Percentiles rank a stretch among this genome's conserved stretches.
Evolutionary conservation across 2,329 filamentous ascomycete species (phyloP).

Genomic region (Neofusicoccum sp.): DNA sequence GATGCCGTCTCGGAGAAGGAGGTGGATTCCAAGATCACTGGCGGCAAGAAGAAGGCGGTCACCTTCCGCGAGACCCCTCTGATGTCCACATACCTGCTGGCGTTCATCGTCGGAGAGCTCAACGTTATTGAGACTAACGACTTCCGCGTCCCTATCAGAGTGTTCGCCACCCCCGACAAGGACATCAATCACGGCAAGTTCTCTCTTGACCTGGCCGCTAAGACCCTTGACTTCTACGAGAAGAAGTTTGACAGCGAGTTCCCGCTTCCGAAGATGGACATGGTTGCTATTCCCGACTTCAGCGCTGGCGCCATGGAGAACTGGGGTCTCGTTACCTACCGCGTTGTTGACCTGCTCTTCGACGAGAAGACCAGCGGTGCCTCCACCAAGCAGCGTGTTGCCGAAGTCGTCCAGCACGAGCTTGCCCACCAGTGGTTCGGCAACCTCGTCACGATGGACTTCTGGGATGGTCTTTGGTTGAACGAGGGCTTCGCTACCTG

Average conservation of each 20-base stretch:
- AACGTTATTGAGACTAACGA: constrained; percentile 90
- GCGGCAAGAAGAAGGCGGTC: constrained; percentile 76
- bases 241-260: constrained; percentile 88
- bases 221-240: constrained; percentile 91
- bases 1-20: constrained; percentile 83
- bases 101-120: constrained; percentile 91
- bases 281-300: constrained; percentile 95
- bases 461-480: constrained; percentile 97
- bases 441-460: constrained; percentile 97
- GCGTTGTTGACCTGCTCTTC: constrained; percentile 85
- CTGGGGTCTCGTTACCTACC: constrained; percentile 95
- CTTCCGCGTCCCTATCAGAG: constrained; percentile 88
- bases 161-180: constrained; percentile 90
- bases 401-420: constrained; percentile 95
- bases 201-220: constrained; percentile 85
- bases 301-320: constrained; percentile 98
- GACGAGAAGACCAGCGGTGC: constrained; percentile 92
- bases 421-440: constrained; percentile 98
- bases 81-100: constrained; percentile 96
- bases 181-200: constrained; percentile 91
- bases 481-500: constrained; percentile 92
- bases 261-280: constrained; percentile 91
- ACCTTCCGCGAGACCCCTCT: constrained; percentile 89
- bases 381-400: constrained; percentile 86
- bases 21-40: constrained; percentile 62